These are phyloP conservation scores for Colletotrichum gloeosporioides DNA, from an alignment of 2,329 filamentous ascomycete species.

Conservation along the genomic window DNA sequence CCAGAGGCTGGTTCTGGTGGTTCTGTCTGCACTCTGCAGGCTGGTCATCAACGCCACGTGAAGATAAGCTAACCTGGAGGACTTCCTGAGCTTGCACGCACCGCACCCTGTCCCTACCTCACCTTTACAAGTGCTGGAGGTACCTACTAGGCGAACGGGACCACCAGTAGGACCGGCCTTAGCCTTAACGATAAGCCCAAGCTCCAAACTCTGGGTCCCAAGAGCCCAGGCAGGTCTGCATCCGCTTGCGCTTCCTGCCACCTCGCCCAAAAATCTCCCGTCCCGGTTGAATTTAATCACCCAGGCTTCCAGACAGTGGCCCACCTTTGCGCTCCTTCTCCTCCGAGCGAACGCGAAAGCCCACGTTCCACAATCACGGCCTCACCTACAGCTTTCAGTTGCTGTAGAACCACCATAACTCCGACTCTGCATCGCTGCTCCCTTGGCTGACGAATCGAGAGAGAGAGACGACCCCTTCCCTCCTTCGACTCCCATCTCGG, in stretches of 20 bases:
- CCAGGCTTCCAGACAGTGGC: background rate
- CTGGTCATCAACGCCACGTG: constrained; percentile 7
- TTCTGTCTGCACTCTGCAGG: background rate
- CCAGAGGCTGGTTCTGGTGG: background rate
- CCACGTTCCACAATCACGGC: background rate
- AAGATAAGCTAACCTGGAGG: constrained; percentile 12
- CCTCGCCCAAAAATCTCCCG: constrained; percentile 18
- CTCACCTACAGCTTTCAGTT: background rate
- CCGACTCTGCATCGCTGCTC: background rate
- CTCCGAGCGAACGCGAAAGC: background rate
- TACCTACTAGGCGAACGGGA: background rate
- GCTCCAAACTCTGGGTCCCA: background rate
- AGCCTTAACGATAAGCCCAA: constrained; percentile 14
- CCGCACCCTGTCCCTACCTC: background rate
- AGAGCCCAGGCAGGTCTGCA: background rate
- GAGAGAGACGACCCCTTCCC: background rate
- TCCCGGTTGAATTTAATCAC: constrained; percentile 7
- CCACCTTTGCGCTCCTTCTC: background rate
- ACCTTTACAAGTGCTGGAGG: background rate
- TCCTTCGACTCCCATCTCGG: background rate
- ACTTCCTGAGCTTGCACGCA: background rate
- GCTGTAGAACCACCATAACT: background rate
- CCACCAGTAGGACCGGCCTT: background rate
- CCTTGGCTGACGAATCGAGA: background rate
- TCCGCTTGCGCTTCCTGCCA: constrained; percentile 20